Evolutionary conservation across 2,329 filamentous ascomycete species (phyloP).

Genomic region (Fusarium sp.): DNA sequence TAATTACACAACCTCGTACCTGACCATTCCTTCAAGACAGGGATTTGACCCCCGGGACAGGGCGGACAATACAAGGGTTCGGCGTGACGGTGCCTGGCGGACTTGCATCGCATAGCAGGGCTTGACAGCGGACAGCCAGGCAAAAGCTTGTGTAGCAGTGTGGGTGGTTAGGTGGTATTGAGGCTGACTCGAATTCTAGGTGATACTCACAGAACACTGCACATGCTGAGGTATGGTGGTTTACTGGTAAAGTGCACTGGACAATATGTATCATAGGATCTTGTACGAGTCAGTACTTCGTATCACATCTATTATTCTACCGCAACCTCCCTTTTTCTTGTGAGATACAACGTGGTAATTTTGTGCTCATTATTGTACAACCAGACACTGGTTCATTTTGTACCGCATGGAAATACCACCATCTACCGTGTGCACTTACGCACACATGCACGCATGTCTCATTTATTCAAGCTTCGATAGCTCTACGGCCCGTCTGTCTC

Average conservation of each 20-base stretch:
- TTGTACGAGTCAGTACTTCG: conserved; percentile 22
- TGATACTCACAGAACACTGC: neutral
- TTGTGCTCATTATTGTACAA: neutral
- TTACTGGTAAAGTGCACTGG: too few relatives aligned
- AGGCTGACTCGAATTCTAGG: conserved; percentile 34
- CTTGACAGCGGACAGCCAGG: conserved; percentile 21
- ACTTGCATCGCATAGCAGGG: conserved; percentile 34
- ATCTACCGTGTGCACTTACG: neutral
- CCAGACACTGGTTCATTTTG: neutral
- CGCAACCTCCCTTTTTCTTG: neutral
- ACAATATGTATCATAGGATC: neutral
- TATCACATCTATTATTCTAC: neutral
- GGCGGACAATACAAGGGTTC: conserved; percentile 31
- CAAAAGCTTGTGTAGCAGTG: conserved; percentile 24
- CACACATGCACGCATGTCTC: conserved; percentile 11
- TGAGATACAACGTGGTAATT: neutral
- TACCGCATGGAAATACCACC: neutral
- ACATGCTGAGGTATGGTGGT: neutral
- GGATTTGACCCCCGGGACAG: conserved; percentile 30
- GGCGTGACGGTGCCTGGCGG: conserved; percentile 38
- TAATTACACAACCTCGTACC: neutral
- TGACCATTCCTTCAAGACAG: conserved; percentile 8
- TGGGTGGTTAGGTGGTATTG: conserved; percentile 27
- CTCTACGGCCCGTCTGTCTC: conserved; percentile 29
- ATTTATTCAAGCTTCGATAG: conserved; percentile 14